Conservation (phyloP, 371 early-diverging fungal genomes). For the Zychaea mexicana region DNA sequence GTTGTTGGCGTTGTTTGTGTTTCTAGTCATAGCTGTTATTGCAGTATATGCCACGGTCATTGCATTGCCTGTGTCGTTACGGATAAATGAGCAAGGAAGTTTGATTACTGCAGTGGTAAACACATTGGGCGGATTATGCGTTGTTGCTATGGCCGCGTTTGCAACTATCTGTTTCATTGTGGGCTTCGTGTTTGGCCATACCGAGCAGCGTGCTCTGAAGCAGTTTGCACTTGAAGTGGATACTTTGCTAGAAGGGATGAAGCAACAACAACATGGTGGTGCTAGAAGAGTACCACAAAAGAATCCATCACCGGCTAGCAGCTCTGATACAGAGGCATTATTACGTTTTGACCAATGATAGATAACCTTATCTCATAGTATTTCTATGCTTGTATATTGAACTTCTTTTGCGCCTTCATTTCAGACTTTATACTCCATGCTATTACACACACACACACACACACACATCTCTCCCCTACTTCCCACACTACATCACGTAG, state of each 20-base stretch:
- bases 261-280: background rate
- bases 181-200: conserved; percentile 47
- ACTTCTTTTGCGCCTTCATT: too few relatives aligned
- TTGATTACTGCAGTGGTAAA: conserved; percentile 9
- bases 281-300: background rate
- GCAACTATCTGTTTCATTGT: conserved; percentile 36
- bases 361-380: too few relatives aligned
- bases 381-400: too few relatives aligned
- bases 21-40: conserved; percentile 16
- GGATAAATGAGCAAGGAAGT: background rate
- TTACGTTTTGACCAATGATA: background rate
- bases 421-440: too few relatives aligned
- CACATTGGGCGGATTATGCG: conserved; percentile 12
- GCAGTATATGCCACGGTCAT: conserved; percentile 18
- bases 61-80: conserved; percentile 3
- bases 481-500: too few relatives aligned
- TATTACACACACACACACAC: too few relatives aligned
- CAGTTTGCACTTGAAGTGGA: conserved; percentile 35
- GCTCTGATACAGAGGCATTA: background rate
- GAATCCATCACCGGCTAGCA: background rate
- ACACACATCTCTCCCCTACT: too few relatives aligned
- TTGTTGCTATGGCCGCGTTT: conserved; percentile 18
- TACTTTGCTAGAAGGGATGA: conserved; percentile 11
- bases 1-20: conserved; percentile 13
- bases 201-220: conserved; percentile 30